Base-by-base conservation (phyloP, 139 green algal genomes). In the Chlorella sp. region DNA sequence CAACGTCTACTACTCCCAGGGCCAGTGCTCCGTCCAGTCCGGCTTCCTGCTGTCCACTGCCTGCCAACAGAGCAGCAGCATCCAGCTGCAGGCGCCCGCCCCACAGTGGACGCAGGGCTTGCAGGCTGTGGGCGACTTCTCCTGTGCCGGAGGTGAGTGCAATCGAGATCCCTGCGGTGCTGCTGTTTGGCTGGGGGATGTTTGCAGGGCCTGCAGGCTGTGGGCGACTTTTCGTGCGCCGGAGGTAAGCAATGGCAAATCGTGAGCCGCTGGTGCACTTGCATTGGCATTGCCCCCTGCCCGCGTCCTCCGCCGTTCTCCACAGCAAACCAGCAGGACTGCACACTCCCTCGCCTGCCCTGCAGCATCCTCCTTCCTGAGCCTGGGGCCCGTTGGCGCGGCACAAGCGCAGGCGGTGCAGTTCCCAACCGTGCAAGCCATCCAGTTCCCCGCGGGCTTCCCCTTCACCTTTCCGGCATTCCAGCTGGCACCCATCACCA, bases 1-100 rank as follows among this genome's bases (percentile, higher is more conserved):
- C 38, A 75, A 19, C 24, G 41, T 86, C 5, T 32, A 64, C n/a
- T 86, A 82, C 82, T 62, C 30, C 34, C 82, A 86, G 44, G 82
- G 82, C 22, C 41, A 68, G 48, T 86, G 82, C 60, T 46, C 40
- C 14, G 56, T 86, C 26, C 43, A 82, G n/a, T 48, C 34, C 41
- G 26, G 32, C 44, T 81, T 76, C 73, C 60, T 76, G 34, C 46
- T 86, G 30, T 67, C 28, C 51, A 80, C 81, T 9, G 72, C 81
- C 70, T 86, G 81, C 70, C 54, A 81, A 72, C 81, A 85, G 69
- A 38, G 20, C 4, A 36, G 46, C 32, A 65, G 46, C 46, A 80
- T 80, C 74, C 43, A n/a, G 1, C 46, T 65, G 48, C 48, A 65
- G 65, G 65, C 65, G 26, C 38, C n/a, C 14, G 20, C 28, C 41